Base-by-base conservation (phyloP, 208 protist genomes). In the Trypanosoma cruzi region DNA sequence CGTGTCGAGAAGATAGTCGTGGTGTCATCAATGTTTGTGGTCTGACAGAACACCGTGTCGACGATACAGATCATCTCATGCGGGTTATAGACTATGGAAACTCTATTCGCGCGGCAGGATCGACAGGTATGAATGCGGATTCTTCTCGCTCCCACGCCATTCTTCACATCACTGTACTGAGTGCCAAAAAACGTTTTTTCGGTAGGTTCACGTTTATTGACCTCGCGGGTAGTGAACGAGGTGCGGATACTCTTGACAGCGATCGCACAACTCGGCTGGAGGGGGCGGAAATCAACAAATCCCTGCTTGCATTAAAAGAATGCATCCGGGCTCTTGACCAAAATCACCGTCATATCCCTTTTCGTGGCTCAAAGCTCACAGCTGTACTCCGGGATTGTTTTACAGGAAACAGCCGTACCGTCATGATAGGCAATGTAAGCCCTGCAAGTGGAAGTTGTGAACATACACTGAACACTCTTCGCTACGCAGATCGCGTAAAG, bases 121-220 rank as follows among this genome's bases (percentile, higher is more conserved):
- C 85, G 0, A 90, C 85, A 22, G 80, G 76, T 28, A 80, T 77
- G 53, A 90, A 90, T 50, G 57, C 52, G 18, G 80, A 85, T 55
- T 84, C 75, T 22, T 86, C 80, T 42, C 86, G 95, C 53, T 97
- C 93, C 5, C 95, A 98, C 64, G 95, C 95, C 20, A 91, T 98
- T 72, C 79, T 98, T 71, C 88, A 94, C 58, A 86, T 98, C 4
- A 86, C 90, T 61, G 80, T 98, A n/a, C 77, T 84, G 8, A 81
- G 88, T 32, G 70, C 69, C 26, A 80, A 77, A 7, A 78, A 78
- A 8, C 64, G 78, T 24, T 83, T 81, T 29, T 85, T 96, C 58
- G 97, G 98, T 54, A 97, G 98, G 82, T 98, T 99, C 56, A 98
- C 94, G n/a, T 99, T 99, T 76, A 99, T 99, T 77, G 99, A 99